A percentile compares a stretch with the other conserved stretches of the same genome.
These are phyloP conservation scores for Pichia membranifaciens DNA, from an alignment of 805 yeast species.

Conservation along the genomic window DNA sequence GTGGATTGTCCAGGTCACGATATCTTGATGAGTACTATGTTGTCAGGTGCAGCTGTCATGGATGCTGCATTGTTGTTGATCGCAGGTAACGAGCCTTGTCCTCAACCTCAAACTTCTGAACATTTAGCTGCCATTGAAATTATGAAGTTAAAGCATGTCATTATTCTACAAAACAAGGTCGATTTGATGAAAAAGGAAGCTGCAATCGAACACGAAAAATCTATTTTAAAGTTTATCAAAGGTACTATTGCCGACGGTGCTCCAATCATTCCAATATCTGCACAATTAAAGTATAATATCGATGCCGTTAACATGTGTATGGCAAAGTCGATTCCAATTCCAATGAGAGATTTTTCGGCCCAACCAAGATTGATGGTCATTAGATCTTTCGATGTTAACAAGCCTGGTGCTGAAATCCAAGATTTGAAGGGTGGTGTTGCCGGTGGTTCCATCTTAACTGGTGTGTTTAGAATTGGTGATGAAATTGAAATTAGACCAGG, in stretches of 20 bases:
- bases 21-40: conserved; percentile 99
- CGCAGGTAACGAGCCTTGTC: conserved; percentile 99
- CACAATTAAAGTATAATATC: conserved; percentile 96
- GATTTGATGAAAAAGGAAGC: conserved; percentile 97
- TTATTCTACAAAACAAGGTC: conserved; percentile 94
- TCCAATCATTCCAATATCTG: conserved; percentile 97
- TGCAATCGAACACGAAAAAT: conserved; percentile 92
- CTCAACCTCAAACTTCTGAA: conserved; percentile 99
- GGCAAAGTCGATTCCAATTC: conserved; percentile 93
- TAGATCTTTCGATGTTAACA: conserved; percentile 97
- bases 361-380: conserved; percentile 94
- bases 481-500: conserved; percentile 99
- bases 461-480: conserved; percentile 95
- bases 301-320: conserved; percentile 98
- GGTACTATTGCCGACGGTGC: conserved; percentile 99
- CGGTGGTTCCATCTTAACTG: conserved; percentile 95
- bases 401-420: conserved; percentile 96
- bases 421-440: conserved; percentile 99
- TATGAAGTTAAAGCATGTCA: conserved; percentile 95
- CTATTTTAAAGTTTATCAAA: conserved; percentile 84
- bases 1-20: conserved; percentile 99
- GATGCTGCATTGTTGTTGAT: conserved; percentile 95
- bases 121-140: conserved; percentile 99
- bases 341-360: conserved; percentile 89
- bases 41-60: conserved; percentile 99